Evolutionary conservation across 225 moss, liverwort and hornwort genomes (phyloP), one percentile per base, ranked within the genome.

Genomic region (Marchantia polymorpha): DNA sequence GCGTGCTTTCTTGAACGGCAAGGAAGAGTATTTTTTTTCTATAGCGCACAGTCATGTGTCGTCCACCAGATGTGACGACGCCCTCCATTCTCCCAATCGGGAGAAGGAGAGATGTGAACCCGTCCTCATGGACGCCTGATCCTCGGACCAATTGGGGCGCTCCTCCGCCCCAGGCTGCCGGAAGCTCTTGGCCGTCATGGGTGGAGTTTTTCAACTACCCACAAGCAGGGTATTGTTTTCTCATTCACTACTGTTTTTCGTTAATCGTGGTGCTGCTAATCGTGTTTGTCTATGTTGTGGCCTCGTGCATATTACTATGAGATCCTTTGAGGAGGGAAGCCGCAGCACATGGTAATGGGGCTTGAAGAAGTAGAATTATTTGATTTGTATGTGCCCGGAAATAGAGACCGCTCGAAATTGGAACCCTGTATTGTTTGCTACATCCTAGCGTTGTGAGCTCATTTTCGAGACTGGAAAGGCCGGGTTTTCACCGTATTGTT

Each of bases 61-160:
- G 49, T 22, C 77, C 77, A n/a, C 77, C 77, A 50, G 77, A 77
- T n/a, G 77, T 77, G 23, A 64, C 77, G 50, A 63, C 76, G 9
- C 64, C 77, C 8, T 64, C 77, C 3, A 49, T 48, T 64, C 48
- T n/a, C 1, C 64, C 64, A 7, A 49, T 64, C 46, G 77, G 64
- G 6, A 77, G 77, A 64, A 48, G 77, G 77, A 64, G 77, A 25
- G 77, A 64, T 51, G 77, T 49, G 6, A 77, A 64, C 23, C 60
- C 77, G 26, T 39, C 48, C 17, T 5, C 48, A 48, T 77, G 77
- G 77, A 22, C 48, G 22, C 2, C 63, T 50, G 77, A 65, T 49
- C 48, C 47, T 61, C 77, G 26, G n/a, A 64, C 51, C 4, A 77
- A 77, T 65, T 77, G 63, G 63, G 50, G 50, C 26, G 48, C 63